Base-by-base conservation (phyloP, 805 yeast species). In the Kazachstania psychrophila region DNA sequence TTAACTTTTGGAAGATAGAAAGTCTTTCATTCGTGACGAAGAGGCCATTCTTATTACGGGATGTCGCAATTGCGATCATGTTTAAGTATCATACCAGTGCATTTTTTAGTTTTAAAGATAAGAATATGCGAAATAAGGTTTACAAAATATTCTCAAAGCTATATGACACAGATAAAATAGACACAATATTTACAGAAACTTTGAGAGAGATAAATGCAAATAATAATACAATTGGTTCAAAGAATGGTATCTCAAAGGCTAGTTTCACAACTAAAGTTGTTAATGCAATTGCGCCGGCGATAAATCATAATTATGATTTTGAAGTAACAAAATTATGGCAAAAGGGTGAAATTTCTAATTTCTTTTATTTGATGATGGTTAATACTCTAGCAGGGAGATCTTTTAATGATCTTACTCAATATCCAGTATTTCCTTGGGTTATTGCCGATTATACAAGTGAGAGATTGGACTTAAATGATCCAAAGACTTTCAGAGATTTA, bases 341-440 rank as follows among this genome's bases (percentile, higher is more conserved):
- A 43, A 64, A 58, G 35, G 95, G 95, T 1, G 77, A 79, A 44
- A 70, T 87, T 51, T 82, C 94, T 1, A 86, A 86, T 51, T 87
- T 86, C 47, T 80, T 78, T 51, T 86, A 86, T 49, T 61, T 86
- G 48, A 80, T 85, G 74, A 69, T 82, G 13, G 62, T 86, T 18
- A 86, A 86, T 50, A 84, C 92, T 0, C 56, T 86, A 39, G 94
- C 95, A 0, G 96, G 96, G 0, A 62, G 96, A 44, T 84, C 95
- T 0, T 84, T 79, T 58, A 87, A 86, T 56, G 95, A 86, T 53
- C 57, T 86, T 36, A 86, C 95, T 0, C 96, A 86, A 44, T 86
- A 86, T 51, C 95, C 95, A 0, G 80, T 87, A 1, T 87, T 86
- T 47, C 96, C 96, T 0, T 86, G 94, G 94, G 85, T 86, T 0